A percentile compares a stretch with the other conserved stretches of the same genome.
Conservation (phyloP, 2,329 filamentous ascomycete species). For the Trichoderma simmonsii region DNA sequence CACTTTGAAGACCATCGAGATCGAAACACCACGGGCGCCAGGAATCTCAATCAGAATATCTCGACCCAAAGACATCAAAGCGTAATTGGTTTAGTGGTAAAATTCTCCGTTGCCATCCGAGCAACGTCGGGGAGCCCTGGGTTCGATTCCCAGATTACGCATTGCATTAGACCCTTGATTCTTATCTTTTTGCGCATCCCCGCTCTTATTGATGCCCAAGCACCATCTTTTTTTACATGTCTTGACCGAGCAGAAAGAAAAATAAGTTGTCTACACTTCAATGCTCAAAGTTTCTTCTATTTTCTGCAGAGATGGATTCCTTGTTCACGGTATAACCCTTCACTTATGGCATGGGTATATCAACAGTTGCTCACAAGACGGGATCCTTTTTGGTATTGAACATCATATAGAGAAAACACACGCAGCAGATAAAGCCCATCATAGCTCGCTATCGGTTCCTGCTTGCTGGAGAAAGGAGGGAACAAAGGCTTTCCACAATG, state of each 20-base stretch:
- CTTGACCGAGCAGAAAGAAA: not conserved
- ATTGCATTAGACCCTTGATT: not conserved
- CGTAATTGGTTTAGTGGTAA: slow-evolving; percentile 25
- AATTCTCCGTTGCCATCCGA: slow-evolving; percentile 24
- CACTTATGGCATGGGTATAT: not conserved
- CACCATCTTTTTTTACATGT: not conserved
- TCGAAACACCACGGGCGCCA: not conserved
- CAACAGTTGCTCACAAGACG: not conserved
- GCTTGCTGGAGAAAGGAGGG: slow-evolving; percentile 15
- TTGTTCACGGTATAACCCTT: not conserved
- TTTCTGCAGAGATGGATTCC: not conserved
- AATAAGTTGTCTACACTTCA: not conserved
- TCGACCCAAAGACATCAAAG: not conserved
- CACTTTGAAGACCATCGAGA: too few relatives aligned
- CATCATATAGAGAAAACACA: not conserved
- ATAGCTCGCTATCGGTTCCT: not conserved
- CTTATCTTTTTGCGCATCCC: not conserved
- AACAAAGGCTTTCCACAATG: not conserved
- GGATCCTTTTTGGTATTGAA: not conserved
- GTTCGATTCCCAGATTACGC: slow-evolving; percentile 25
- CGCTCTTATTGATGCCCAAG: not conserved
- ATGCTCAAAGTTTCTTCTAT: not conserved
- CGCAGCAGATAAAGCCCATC: not conserved
- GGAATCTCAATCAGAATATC: not conserved
- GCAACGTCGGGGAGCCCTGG: slow-evolving; percentile 22